Evolutionary conservation across 2,329 filamentous ascomycete genomes (phyloP), one percentile per base, ranked within the genome.

Genomic region (Fusarium dlaminii): DNA sequence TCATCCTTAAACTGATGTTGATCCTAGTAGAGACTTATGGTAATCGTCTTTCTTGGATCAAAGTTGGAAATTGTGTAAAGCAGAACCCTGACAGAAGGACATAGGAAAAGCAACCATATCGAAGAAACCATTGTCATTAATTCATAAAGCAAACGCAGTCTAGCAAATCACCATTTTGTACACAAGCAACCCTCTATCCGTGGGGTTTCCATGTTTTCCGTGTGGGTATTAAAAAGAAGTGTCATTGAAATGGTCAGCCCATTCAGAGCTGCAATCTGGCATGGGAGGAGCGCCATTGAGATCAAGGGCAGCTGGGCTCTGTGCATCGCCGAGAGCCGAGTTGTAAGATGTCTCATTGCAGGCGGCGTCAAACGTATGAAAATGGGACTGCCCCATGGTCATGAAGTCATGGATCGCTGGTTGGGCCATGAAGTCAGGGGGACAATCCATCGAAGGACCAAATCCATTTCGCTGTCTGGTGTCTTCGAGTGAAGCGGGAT

Each of bases 291-390:
- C 66, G 29, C 74, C 75, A n/a, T 57, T 70, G 40, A 77, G 52
- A 17, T 81, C 77, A 29, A 79, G 66, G 55, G 73, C 32, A 39
- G 56, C 66, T 43, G 79, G 79, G 65, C 59, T 83, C 77, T 72
- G 74, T 6, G 74, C 57, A 22, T 81, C 81, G 66, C 64, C 61
- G 17, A 56, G 80, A 73, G 74, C 78, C 43, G 76, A 40, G n/a
- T 77, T 76, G 63, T 83, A 85, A 58, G 78, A 79, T 30, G 81
- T 81, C 61, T 85, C 75, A 32, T 84, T 81, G 65, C 83, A 86
- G 14, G 83, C 80, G 27, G 81, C 76, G 10, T 85, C 82, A 65
- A 85, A 86, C 15, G 83, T 79, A 43, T 84, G 81, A 66, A 83
- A 84, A 24, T 81, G 81, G 6, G 82, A 79, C 64, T 80, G 79